phyloP scores from a whole-genome alignment of 2,329 filamentous ascomycete genomes.

The Akanthomyces dipterigenus region DNA sequence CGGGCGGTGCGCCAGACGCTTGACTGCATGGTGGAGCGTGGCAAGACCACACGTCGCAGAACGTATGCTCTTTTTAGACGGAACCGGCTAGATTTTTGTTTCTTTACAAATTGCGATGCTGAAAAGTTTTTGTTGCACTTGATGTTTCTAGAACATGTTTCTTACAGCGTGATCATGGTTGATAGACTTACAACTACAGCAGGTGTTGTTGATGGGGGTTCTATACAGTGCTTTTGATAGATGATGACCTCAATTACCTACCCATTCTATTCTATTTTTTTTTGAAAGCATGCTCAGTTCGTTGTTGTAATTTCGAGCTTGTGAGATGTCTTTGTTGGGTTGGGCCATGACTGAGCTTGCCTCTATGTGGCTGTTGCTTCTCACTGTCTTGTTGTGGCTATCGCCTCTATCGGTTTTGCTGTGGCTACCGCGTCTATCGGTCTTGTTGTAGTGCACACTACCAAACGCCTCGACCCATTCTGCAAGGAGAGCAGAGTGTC shows the following conservation, averaged over 20 bases:
- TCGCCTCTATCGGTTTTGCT: too few relatives aligned
- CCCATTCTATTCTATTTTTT: too few relatives aligned
- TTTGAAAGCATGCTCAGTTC: too few relatives aligned
- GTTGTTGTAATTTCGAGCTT: too few relatives aligned
- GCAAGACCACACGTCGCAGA: background rate
- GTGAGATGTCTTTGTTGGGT: too few relatives aligned
- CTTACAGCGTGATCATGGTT: background rate
- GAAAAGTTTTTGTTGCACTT: background rate
- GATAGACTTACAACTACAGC: background rate
- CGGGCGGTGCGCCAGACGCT: background rate
- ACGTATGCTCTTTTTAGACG: background rate
- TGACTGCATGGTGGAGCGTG: slow-evolving; percentile 10
- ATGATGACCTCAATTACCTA: background rate
- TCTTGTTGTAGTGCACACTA: too few relatives aligned
- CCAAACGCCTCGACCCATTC: too few relatives aligned
- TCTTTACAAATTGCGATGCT: background rate
- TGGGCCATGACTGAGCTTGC: too few relatives aligned
- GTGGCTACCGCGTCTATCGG: too few relatives aligned
- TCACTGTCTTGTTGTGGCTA: too few relatives aligned
- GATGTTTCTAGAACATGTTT: background rate
- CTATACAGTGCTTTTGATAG: background rate
- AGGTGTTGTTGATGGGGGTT: background rate
- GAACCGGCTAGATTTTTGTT: background rate
- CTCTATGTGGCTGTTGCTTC: too few relatives aligned
- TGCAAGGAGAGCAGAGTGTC: too few relatives aligned